Conservation (phyloP, 2,329 filamentous ascomycete species). For the Arthrobotrys sinensis region DNA sequence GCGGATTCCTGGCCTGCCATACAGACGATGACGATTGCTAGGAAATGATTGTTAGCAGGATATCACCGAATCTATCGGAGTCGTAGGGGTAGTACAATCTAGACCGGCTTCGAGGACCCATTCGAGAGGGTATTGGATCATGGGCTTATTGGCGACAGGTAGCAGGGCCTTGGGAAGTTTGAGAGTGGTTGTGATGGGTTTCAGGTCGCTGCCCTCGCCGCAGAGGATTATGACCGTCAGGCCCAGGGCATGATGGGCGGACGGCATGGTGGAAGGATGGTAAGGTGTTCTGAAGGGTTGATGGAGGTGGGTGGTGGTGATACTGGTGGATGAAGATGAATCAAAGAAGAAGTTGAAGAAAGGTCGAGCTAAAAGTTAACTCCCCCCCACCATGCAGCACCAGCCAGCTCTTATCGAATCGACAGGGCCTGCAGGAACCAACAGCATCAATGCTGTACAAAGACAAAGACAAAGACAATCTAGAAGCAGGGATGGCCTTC, state of each 20-base stretch:
- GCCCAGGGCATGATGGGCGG: slow-evolving; percentile 72
- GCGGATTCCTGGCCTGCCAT: slow-evolving; percentile 55
- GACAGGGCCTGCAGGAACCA: background rate
- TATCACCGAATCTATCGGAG: background rate
- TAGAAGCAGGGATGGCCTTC: no score
- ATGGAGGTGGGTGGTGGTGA: background rate
- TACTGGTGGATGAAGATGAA: slow-evolving; percentile 4
- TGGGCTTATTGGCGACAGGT: slow-evolving; percentile 86
- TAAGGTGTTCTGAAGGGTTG: no score
- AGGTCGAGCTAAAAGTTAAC: background rate
- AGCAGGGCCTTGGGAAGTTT: slow-evolving; percentile 86
- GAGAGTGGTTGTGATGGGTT: slow-evolving; percentile 85
- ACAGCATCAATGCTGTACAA: background rate
- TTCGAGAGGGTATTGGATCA: slow-evolving; percentile 91
- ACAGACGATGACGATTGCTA: slow-evolving; percentile 64
- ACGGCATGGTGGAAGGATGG: slow-evolving; percentile 71
- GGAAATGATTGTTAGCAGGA: slow-evolving; percentile 71
- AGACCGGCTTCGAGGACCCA: slow-evolving; percentile 84
- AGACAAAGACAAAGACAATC: no score
- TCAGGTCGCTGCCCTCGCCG: slow-evolving; percentile 84
- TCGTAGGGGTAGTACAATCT: slow-evolving; percentile 54
- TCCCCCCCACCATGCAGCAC: slow-evolving; percentile 8
- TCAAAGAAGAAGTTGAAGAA: background rate
- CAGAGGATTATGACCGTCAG: slow-evolving; percentile 88
- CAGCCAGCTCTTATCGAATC: background rate